A percentile compares a stretch with the other conserved stretches of the same genome.
Evolutionary conservation across 768 basidiomycete species (phyloP).

Genomic region (Leucosporidium creatinivorum): DNA sequence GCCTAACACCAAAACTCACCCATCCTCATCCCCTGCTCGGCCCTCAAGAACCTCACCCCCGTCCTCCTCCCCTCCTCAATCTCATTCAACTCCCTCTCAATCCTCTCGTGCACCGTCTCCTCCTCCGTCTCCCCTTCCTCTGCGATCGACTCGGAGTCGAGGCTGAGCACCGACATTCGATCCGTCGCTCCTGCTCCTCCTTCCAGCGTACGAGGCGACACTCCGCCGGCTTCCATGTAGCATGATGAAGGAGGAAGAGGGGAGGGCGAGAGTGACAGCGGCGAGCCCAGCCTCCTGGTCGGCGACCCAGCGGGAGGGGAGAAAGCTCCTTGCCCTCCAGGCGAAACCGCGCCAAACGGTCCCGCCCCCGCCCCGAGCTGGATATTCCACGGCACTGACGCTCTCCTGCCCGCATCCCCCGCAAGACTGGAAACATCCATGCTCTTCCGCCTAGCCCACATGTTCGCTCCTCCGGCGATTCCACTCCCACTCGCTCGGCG

Average conservation of each 20-base stretch:
- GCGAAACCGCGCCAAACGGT: too few relatives aligned
- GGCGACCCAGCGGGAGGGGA: too few relatives aligned
- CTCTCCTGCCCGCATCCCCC: not conserved
- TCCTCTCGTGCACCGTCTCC: slow-evolving; percentile 56
- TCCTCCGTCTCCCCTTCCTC: slow-evolving; percentile 33
- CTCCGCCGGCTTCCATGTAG: not conserved
- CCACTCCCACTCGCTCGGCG: slow-evolving; percentile 7
- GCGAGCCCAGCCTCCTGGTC: too few relatives aligned
- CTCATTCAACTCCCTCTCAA: slow-evolving; percentile 62
- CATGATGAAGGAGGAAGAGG: not conserved
- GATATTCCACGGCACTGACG: too few relatives aligned
- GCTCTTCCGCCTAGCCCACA: not conserved
- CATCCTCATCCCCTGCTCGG: slow-evolving; percentile 73
- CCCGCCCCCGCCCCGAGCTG: too few relatives aligned
- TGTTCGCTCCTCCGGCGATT: not conserved
- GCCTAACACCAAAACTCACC: slow-evolving; percentile 48
- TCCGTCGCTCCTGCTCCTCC: not conserved
- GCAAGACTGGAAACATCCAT: not conserved
- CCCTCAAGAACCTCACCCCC: slow-evolving; percentile 63
- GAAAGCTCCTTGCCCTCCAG: too few relatives aligned
- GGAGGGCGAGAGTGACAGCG: too few relatives aligned
- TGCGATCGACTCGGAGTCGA: not conserved
- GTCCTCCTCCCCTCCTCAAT: slow-evolving; percentile 58
- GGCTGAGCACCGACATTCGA: not conserved
- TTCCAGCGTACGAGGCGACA: not conserved